Base-by-base conservation (phyloP, 768 basidiomycete genomes). In the Hirschioporus abietinus region DNA sequence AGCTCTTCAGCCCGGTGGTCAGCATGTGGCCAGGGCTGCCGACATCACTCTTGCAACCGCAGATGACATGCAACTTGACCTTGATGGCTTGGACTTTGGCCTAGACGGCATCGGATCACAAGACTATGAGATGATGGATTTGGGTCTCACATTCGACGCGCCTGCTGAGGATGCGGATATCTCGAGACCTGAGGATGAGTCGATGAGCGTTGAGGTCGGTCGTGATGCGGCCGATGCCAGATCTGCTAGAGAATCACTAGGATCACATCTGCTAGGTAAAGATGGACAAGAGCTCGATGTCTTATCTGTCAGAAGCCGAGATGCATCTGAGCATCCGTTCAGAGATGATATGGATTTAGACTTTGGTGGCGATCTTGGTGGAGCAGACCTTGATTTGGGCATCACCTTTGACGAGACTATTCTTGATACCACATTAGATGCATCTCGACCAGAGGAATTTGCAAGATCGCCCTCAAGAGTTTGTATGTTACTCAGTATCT, bases 81-180 rank as follows among this genome's bases (percentile, higher is more conserved):
- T 87, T 35, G 85, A 87, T 65, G 82, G 81, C 67, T 73, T 75
- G 8, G 78, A 76, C 58, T 89, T 88, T 70, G 87, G 87, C n/a
- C 92, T 92, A 0, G 91, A 90, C 70, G 93, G 92, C 35, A 92
- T 95, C 70, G 93, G 91, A 24, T 94, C 93, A 1, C 90, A 93
- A 74, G 92, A 92, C 74, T 91, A 89, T 73, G 88, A 87, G 57
- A 30, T 30, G 30, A 73, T 90, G 30, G 92, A 93, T 74, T 80
- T 95, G 30, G 92, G 89, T 65, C 83, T 94, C 64, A 86, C 89
- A 70, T 91, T 92, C 74, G 90, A 87, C 67, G 85, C 85, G 59
- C 80, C 82, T 12, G 74, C 73, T 36, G 74, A 78, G 65, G 72
- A 72, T 8, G 71, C 70, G 34, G 66, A 58, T 35, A 30, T 58